Percentiles rank a stretch among this genome's conserved stretches.
Evolutionary conservation across 2,329 filamentous ascomycete species (phyloP).

Genomic region (Colletotrichum sp.): DNA sequence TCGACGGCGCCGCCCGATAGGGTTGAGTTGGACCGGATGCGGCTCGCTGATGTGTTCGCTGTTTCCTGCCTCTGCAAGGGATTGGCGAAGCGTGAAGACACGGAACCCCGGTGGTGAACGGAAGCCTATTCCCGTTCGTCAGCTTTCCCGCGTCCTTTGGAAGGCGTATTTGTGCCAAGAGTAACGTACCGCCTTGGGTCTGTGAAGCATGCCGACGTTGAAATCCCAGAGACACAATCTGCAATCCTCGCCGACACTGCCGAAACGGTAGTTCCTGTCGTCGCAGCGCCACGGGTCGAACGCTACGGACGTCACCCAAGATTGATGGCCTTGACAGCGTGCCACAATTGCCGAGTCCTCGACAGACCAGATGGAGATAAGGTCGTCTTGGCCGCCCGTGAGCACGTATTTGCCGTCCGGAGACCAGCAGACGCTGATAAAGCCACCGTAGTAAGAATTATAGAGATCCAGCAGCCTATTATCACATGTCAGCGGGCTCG

Average conservation of each 20-base stretch:
- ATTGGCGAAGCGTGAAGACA: conserved; percentile 54
- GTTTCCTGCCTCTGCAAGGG: conserved; percentile 64
- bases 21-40: conserved; percentile 74
- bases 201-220: conserved; percentile 92
- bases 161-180: background rate
- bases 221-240: conserved; percentile 95
- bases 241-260: conserved; percentile 94
- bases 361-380: conserved; percentile 95
- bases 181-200: conserved; percentile 77
- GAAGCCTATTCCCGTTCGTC: conserved; percentile 44
- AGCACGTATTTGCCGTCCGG: conserved; percentile 96
- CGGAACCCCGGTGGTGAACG: conserved; percentile 59
- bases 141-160: conserved; percentile 3
- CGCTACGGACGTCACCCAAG: conserved; percentile 90
- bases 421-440: conserved; percentile 96
- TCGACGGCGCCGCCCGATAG: conserved; percentile 50
- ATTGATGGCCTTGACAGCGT: conserved; percentile 92
- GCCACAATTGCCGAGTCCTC: conserved; percentile 84
- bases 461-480: conserved; percentile 82
- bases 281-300: conserved; percentile 99
- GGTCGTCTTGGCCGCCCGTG: conserved; percentile 93
- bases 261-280: conserved; percentile 92
- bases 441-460: conserved; percentile 89
- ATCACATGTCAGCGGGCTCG: background rate
- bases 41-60: conserved; percentile 61